Evolutionary conservation across 441 rosid genomes (phyloP), one percentile per base, ranked within the genome.

Genomic region (Brassica balearica): DNA sequence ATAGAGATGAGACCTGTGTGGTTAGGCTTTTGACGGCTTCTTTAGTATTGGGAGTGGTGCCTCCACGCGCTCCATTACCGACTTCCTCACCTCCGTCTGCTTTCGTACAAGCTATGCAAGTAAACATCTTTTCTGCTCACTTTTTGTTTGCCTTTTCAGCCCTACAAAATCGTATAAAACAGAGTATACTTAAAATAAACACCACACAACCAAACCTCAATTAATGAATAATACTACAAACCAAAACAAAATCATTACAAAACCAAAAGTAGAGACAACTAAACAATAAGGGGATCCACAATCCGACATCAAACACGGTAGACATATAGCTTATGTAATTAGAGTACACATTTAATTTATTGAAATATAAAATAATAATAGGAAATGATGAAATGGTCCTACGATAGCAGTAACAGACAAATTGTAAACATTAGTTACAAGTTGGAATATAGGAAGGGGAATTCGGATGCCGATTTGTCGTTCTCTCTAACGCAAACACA

Each of bases 1-100:
- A 65, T 68, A 59, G 59, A 64, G 72, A 82, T 55, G 38, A 34
- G 14, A 96, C 99, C 98, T 96, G 99, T 53, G 95, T 69, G 67
- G 99, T 96, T 76, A 96, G 92, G 97, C 97, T 91, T 87, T 92
- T 96, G 93, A 94, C 99, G 90, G 98, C 94, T 84, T 96, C 99
- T 83, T 89, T 96, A 5, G 97, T 85, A 74, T 85, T 88, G 25
- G 97, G 97, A 71, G 97, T 88, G 34, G 85, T 83, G 85, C 87
- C 87, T 3, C 96, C 98, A 87, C 98, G 93, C 88, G 92, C 88
- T 82, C 77, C 83, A 70, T 84, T 88, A 75, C 85, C 94, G 59
- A 78, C 89, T 22, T 86, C 95, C 36, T 87, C 98, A 41, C 85
- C 92, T 46, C 90, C 96, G 0, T 95, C 99, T 11, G 89, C 93